Evolutionary conservation across 73 alveolate species (phyloP), one percentile per base, ranked within the genome.

Genomic region (Blepharisma japonicum): DNA sequence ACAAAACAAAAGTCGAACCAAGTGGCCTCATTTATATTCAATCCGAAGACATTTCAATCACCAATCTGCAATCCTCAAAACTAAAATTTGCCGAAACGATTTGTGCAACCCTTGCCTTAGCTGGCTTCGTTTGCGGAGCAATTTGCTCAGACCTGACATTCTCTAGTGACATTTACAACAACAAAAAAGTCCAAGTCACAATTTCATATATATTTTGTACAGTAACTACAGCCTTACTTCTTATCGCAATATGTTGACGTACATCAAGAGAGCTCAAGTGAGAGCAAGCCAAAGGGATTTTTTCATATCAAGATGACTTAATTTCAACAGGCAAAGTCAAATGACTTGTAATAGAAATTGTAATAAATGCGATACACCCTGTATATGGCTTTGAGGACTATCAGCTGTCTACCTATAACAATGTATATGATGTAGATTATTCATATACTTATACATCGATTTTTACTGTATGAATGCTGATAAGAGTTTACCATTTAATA

Each of bases 291-390:
- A 14, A 25, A 61, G 18, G 14, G 39, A 61, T 61, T 61, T 61
- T 14, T 25, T 61, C 74, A 61, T 8, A n/a, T 3, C n/a, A 18
- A 14, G 74, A 61, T 25, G 46, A 14, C 23, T 20, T 61, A 39
- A 61, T n/a, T 18, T 20, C 74, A 2, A 61, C 74, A 25, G 23
- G 23, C 0, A 61, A 61, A 61, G 18, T 18, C 74, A 18, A 39
- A 25, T 61, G 11, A 2, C 50, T 61, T n/a, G 47, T 25, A 61
- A 14, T 61, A 14, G 74, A 61, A 61, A 14, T 61, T 25, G 49
- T 61, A 9, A 61, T 61, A 61, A 61, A 61, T 25, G 49, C 46
- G 47, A 25, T 61, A 25, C 74, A 61, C 23, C 74, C 74, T 20
- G 47, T 61, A 18, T 61, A 61, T 61, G 74, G 74, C 14, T 14